Base-by-base conservation (phyloP, 306 rosid genomes). In the Begonia fuchsioides region DNA sequence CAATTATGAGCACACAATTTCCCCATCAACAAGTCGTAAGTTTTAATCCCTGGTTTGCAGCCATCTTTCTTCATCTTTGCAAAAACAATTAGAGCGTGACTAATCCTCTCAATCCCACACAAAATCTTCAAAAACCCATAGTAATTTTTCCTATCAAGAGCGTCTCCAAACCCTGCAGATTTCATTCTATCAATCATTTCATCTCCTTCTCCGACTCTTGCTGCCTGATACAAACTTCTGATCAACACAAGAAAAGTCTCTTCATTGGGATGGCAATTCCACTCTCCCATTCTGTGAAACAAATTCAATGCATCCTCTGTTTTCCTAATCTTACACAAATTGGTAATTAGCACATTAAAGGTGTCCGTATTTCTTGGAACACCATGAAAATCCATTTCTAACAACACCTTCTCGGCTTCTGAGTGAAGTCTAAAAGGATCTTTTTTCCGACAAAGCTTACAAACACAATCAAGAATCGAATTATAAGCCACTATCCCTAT, bases 151-250 rank as follows among this genome's bases (percentile, higher is more conserved):
- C 68, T 70, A 61, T 78, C 75, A 50, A 81, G 82, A 6, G 57
- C 73, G 13, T 57, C 67, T 1, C 76, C 77, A 18, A 19, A 53
- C 0, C 94, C 93, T 0, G 79, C 61, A 9, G 82, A 72, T 49
- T 68, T 84, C 95, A 90, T 81, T 60, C 77, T 68, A 55, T 84
- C 90, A 50, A 88, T 67, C 97, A 90, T 81, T 60, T 69, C 92
- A 61, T 90, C 95, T 1, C 97, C 95, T 17, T 90, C 95, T 51
- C 74, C 90, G 13, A 67, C 61, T 57, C 90, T 74, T 0, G 84
- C 95, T 12, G 81, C 95, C 66, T 84, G 95, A 63, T 74, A 90
- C 68, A 84, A 55, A 50, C 93, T 79, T 77, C 41, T 68, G 3
- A 72, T 72, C 66, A 84, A 49, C 56, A 79, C 60, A 40, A 79